Percentiles rank a stretch among this genome's conserved stretches.
These are phyloP conservation scores for Chalaropsis thielavioides DNA, from an alignment of 2,329 filamentous ascomycete genomes.

Conservation along the genomic window DNA sequence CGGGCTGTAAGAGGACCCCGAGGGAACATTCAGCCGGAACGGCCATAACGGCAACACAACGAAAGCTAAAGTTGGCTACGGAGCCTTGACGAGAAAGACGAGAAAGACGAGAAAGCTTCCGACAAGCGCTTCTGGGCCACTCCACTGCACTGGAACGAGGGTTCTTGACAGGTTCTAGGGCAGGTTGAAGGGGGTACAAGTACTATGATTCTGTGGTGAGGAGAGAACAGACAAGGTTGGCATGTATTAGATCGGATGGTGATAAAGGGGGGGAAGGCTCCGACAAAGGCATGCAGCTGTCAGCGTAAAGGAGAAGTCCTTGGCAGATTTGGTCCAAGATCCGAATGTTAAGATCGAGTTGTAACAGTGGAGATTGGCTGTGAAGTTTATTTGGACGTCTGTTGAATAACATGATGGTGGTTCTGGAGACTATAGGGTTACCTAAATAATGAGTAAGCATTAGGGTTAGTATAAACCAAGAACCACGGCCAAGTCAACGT, in stretches of 20 bases:
- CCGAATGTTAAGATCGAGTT: not conserved
- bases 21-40: not conserved
- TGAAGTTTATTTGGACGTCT: slow-evolving; percentile 8
- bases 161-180: not conserved
- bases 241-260: not conserved
- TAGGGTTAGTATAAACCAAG: not conserved
- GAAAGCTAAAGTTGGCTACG: not conserved
- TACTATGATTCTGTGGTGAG: not conserved
- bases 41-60: not conserved
- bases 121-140: not conserved
- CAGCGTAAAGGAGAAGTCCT: not conserved
- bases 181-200: not conserved
- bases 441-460: not conserved
- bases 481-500: not conserved
- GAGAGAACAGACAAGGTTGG: not conserved
- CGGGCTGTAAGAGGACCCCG: not conserved
- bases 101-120: not conserved
- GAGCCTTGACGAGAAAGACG: not conserved
- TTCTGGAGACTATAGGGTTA: not conserved
- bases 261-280: not conserved
- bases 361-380: not conserved
- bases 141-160: not conserved
- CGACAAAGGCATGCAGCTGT: not conserved
- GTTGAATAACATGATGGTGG: not conserved
- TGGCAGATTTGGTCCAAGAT: not conserved